Percentiles rank a stretch among this genome's conserved stretches.
These are phyloP conservation scores for Candida krabiensis DNA, from an alignment of 805 yeast genomes.

Conservation along the genomic window DNA sequence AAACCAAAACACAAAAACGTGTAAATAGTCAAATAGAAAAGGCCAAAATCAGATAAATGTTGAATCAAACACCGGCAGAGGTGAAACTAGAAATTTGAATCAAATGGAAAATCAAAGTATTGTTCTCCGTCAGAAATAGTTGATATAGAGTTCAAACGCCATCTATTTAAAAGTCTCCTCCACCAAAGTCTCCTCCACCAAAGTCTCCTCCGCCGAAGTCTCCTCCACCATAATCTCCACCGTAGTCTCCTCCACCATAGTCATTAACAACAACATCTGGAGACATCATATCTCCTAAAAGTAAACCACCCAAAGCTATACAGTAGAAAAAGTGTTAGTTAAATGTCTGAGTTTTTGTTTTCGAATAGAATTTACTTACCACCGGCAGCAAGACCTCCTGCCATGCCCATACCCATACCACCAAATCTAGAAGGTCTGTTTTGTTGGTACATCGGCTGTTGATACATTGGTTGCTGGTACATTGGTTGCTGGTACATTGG, in stretches of 20 bases:
- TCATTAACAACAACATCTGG: conserved; percentile 12
- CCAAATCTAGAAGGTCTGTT: conserved; percentile 11
- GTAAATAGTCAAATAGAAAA: too few species aligned
- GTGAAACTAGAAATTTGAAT: too few species aligned
- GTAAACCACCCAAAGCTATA: conserved; percentile 17
- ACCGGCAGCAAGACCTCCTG: conserved; percentile 36
- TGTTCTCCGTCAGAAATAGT: too few species aligned
- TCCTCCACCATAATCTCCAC: conserved; percentile 14
- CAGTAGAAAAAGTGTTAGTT: too few species aligned
- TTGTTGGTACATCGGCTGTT: conserved; percentile 22
- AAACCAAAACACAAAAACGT: too few species aligned
- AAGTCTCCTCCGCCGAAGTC: conserved; percentile 16
- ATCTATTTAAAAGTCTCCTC: conserved; percentile 21
- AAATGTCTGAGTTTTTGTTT: too few species aligned
- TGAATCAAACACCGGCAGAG: too few species aligned
- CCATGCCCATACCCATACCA: conserved; percentile 29
- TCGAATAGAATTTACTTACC: conserved; percentile 9
- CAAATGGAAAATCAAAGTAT: too few species aligned
- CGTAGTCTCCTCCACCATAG: conserved; percentile 13
- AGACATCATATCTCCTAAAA: conserved; percentile 31
- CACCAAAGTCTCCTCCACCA: conserved; percentile 27
- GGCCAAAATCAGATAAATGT: too few species aligned
- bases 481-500: conserved; percentile 18
- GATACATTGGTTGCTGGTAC: conserved; percentile 19
- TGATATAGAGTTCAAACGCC: too few species aligned